phyloP scores from a whole-genome alignment of 495 filamentous ascomycete genomes.

The Evernia prunastri region DNA sequence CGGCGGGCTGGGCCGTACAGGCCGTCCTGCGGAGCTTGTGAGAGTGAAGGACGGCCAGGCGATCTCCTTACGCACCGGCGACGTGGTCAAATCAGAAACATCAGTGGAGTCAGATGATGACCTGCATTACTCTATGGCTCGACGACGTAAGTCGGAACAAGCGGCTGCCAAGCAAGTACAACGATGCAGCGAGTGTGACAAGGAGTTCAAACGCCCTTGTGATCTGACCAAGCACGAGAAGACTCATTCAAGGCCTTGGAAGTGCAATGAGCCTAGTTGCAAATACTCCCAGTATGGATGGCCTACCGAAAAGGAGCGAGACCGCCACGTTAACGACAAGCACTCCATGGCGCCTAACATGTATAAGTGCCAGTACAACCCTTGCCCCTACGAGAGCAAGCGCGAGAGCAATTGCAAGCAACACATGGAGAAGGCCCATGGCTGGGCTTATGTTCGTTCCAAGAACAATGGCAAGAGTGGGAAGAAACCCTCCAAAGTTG shows the following conservation, averaged over 20 bases:
- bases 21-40: slow-evolving; percentile 70
- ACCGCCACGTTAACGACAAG: slow-evolving; percentile 92
- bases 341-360: slow-evolving; percentile 71
- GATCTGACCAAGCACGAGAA: slow-evolving; percentile 96
- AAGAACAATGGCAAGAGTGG: slow-evolving; percentile 75
- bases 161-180: slow-evolving; percentile 63
- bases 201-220: slow-evolving; percentile 87
- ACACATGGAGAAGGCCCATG: slow-evolving; percentile 98
- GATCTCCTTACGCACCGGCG: slow-evolving; percentile 64
- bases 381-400: slow-evolving; percentile 90
- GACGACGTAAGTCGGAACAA: slow-evolving; percentile 70
- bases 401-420: slow-evolving; percentile 98
- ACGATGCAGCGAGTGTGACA: slow-evolving; percentile 73
- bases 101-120: slow-evolving; percentile 63
- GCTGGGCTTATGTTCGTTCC: slow-evolving; percentile 80
- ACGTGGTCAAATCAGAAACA: slow-evolving; percentile 37
- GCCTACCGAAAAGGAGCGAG: slow-evolving; percentile 96
- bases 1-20: slow-evolving; percentile 70
- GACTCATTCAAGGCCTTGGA: slow-evolving; percentile 92
- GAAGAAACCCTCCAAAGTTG: slow-evolving; percentile 36
- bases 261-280: slow-evolving; percentile 73
- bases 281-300: slow-evolving; percentile 83
- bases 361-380: slow-evolving; percentile 74
- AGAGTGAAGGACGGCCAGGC: slow-evolving; percentile 68
- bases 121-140: slow-evolving; percentile 79